Base-by-base conservation (phyloP, 2,329 filamentous ascomycete genomes). In the Chlorencoelia australis region DNA sequence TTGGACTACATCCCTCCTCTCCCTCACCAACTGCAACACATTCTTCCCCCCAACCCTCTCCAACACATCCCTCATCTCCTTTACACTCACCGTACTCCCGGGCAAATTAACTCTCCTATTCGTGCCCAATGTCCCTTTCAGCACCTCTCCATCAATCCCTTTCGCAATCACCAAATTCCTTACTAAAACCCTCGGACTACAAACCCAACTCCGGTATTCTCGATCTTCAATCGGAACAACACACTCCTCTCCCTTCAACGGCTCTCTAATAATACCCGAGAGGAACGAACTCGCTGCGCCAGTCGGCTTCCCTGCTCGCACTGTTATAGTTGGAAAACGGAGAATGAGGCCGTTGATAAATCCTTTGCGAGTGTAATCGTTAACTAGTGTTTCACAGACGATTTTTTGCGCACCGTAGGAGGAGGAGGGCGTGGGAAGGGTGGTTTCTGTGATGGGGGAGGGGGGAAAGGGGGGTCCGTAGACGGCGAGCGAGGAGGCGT, bases 401-500 rank as follows among this genome's bases (percentile, higher is more conserved):
- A 79, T 59, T 53, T 80, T 80, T 50, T 78, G 68, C 0, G 68
- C 66, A 3, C 75, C 75, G 46, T 80, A 80, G 3, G 66, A 71
- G 5, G 65, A 68, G 41, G 74, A 65, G 0, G 74, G 74, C 11
- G 68, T 72, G 1, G 73, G 66, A 18, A 60, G 49, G 11, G 63
- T 55, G 2, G 51, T 60, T 36, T 65, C 59, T n/a, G 61, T 63
- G 2, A 73, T 64, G 2, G 68, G 5, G 3, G 15, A 55, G 6
- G 60, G 60, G 1, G 69, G 66, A 1, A 71, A 58, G 0, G 65
- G 63, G n/a, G 65, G 63, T 2, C 74, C 74, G 47, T 75, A 79
- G 4, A 79, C 72, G 4, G 75, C 75, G 34, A 73, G 69, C 10
- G 67, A 71, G 16, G 69, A 74, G 0, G 74, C 66, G 42, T 76